Base-by-base conservation (phyloP, 1,139 yeast genomes). In the Yamadazyma mexicana region DNA sequence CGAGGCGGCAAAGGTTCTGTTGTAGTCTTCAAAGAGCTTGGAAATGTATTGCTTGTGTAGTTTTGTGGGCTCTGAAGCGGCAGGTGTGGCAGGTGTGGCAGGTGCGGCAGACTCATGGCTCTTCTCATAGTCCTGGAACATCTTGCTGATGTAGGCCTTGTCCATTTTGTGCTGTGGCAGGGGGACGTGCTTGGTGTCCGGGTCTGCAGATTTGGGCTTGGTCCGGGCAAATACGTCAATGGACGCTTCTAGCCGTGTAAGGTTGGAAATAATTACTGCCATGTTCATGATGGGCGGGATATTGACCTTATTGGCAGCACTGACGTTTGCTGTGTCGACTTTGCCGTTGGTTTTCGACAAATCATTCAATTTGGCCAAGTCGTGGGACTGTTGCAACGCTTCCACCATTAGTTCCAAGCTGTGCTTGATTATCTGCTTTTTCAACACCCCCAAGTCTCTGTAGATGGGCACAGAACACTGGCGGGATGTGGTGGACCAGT, bases 161-260 rank as follows among this genome's bases (percentile, higher is more conserved):
- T 52, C 49, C 25, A 40, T 37, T 12, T 26, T 26, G 16, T 5
- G 7, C 29, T 26, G 9, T 26, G 29, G 16, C 12, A n/a, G n/a
- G n/a, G n/a, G n/a, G n/a, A n/a, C 23, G 9, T 20, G 23, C 23
- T 20, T 20, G 23, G n/a, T n/a, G n/a, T n/a, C n/a, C n/a, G n/a
- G n/a, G n/a, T n/a, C n/a, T n/a, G n/a, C n/a, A n/a, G n/a, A n/a
- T n/a, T 24, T 11, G 26, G 26, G 12, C 29, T 42, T 38, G n/a
- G n/a, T n/a, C n/a, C n/a, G n/a, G 4, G 77, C 62, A 59, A 78
- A 76, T n/a, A 72, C 65, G 40, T 80, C 77, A 7, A 81, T 71
- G 4, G 79, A 66, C 40, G 65, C 68, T 12, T 48, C 52, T 9
- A 49, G 48, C 8, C 66, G 64, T 16, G 71, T 77, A 53, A 85